A percentile compares a stretch with the other conserved stretches of the same genome.
Evolutionary conservation across 768 basidiomycete genomes (phyloP).

Genomic region (Hortiboletus flavorubellus): DNA sequence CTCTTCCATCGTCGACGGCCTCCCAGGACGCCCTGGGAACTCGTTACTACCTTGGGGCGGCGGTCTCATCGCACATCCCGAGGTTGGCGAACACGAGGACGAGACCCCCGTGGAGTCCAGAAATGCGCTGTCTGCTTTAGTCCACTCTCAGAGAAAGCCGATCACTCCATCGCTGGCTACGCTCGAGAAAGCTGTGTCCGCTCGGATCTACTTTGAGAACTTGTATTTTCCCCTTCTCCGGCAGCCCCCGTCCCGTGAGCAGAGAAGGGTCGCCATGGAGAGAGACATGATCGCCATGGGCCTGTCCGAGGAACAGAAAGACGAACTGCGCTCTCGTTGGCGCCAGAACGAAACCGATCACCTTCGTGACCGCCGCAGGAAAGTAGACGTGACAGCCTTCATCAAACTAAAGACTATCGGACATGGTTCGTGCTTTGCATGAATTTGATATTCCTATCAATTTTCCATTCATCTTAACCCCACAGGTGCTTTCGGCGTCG

Average conservation of each 20-base stretch:
- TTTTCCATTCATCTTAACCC: conserved; percentile 28
- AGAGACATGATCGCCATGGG: conserved; percentile 76
- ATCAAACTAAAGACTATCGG: conserved; percentile 91
- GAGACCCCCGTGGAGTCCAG: conserved; percentile 24
- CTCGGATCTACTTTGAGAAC: conserved; percentile 93
- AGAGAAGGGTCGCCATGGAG: conserved; percentile 83
- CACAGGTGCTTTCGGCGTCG: conserved; percentile 92
- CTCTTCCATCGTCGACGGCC: conserved; percentile 42
- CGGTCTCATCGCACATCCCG: conserved; percentile 62
- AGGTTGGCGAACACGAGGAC: conserved; percentile 59
- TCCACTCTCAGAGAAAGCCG: conserved; percentile 45
- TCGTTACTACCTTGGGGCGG: conserved; percentile 61
- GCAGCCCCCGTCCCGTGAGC: conserved; percentile 81
- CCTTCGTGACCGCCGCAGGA: conserved; percentile 77
- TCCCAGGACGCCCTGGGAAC: conserved; percentile 53
- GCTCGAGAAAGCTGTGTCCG: conserved; percentile 89
- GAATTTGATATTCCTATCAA: conserved; percentile 24
- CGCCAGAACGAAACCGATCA: conserved; percentile 86
- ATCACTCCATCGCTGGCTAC: conserved; percentile 88
- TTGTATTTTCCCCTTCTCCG: conserved; percentile 83
- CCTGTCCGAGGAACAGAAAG: conserved; percentile 67
- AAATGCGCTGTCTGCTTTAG: conserved; percentile 29
- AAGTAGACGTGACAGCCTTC: conserved; percentile 84
- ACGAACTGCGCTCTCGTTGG: conserved; percentile 71
- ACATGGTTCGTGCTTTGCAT: conserved; percentile 57